A percentile compares a stretch with the other conserved stretches of the same genome.
Evolutionary conservation across 2,329 filamentous ascomycete genomes (phyloP).

Genomic region (Xylariaceae sp.): DNA sequence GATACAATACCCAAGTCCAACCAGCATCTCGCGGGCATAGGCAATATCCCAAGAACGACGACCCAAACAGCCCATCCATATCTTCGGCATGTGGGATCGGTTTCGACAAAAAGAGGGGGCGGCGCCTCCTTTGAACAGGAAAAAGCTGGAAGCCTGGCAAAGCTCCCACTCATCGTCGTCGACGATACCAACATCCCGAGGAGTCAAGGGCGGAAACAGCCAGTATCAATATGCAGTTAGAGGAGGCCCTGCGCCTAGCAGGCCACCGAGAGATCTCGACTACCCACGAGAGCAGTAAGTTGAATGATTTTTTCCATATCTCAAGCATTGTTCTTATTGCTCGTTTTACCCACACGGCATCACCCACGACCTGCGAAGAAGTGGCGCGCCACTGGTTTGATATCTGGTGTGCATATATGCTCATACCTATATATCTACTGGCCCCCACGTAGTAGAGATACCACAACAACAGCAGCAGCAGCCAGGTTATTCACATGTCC

Average conservation of each 20-base stretch:
- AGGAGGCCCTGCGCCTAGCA: conserved; percentile 44
- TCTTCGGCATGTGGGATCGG: conserved; percentile 47
- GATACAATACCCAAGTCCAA: not conserved
- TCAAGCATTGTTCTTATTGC: not conserved
- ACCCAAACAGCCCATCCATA: conserved; percentile 7
- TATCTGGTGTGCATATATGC: not conserved
- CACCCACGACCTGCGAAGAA: not conserved
- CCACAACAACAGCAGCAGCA: not conserved
- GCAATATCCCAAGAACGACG: not conserved
- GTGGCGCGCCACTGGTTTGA: not conserved
- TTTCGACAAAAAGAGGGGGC: conserved; percentile 40
- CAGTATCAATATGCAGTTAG: conserved; percentile 46
- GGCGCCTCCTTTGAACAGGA: conserved; percentile 33
- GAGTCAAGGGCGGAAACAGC: conserved; percentile 44
- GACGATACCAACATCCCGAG: conserved; percentile 28
- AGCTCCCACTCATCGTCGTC: conserved; percentile 36
- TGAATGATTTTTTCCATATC: not conserved
- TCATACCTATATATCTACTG: not conserved
- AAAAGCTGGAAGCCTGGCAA: conserved; percentile 44
- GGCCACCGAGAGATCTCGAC: conserved; percentile 43
- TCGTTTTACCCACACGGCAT: not conserved
- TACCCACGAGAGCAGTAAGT: conserved; percentile 39
- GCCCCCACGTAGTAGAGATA: conserved; percentile 9
- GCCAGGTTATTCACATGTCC: not conserved
- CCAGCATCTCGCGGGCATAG: conserved; percentile 7